Conservation (phyloP, 306 rosid species). For the Lathyrus tuberosus region DNA sequence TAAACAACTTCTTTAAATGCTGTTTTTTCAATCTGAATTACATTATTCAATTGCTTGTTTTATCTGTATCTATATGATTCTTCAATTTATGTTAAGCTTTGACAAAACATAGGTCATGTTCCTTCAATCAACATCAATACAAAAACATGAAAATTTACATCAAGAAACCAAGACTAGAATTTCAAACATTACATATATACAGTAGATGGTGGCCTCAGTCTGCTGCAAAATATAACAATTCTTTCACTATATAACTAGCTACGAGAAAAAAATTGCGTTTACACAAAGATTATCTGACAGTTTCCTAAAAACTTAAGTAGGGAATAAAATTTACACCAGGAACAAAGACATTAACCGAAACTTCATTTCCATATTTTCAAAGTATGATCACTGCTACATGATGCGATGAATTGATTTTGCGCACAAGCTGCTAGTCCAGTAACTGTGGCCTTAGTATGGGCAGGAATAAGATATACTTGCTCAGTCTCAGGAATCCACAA, state of each 20-base stretch:
- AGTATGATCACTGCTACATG: conserved; percentile 1
- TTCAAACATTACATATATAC: background rate
- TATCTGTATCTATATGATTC: conserved; percentile 20
- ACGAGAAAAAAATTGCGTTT: background rate
- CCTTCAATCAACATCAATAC: background rate
- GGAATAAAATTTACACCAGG: conserved; percentile 6
- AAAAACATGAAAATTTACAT: too few species aligned
- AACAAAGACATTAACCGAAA: conserved; percentile 1
- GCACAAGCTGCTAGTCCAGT: conserved; percentile 20
- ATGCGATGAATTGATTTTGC: conserved; percentile 23
- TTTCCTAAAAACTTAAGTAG: background rate
- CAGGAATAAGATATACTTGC: background rate
- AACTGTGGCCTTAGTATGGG: background rate
- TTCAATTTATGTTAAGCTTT: conserved; percentile 16
- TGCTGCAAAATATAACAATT: background rate
- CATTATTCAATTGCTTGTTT: conserved; percentile 32
- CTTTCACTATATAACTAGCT: background rate
- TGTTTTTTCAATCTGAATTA: conserved; percentile 37
- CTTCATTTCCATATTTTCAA: conserved; percentile 29
- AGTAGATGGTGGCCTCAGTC: background rate
- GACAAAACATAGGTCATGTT: background rate
- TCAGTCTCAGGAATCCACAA: conserved; percentile 18
- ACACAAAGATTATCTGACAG: background rate
- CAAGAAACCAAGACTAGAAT: too few species aligned
- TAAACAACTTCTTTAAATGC: conserved; percentile 17